Conservation (phyloP, 2,329 filamentous ascomycete genomes). For the Botrytis aclada region DNA sequence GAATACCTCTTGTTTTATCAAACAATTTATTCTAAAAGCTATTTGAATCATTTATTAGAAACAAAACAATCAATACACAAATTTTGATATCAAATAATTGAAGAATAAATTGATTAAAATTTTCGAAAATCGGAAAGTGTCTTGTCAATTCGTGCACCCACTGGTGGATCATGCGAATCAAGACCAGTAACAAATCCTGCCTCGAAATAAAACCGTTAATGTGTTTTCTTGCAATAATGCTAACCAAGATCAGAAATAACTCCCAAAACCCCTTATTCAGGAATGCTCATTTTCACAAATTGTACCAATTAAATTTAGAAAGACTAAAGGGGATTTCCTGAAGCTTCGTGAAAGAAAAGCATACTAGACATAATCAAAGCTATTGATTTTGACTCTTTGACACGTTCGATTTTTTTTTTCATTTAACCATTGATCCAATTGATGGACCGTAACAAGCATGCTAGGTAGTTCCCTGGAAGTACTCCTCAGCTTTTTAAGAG, state of each 20-base stretch:
- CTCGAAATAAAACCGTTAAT: neutral
- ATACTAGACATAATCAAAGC: too few species aligned
- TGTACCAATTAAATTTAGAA: neutral
- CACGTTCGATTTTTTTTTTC: neutral
- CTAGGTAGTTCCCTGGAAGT: neutral
- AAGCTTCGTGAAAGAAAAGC: neutral
- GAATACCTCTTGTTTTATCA: too few species aligned
- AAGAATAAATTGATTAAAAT: too few species aligned
- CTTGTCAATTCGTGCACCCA: too few species aligned
- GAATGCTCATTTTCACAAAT: neutral
- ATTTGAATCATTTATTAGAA: too few species aligned
- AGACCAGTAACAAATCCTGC: neutral
- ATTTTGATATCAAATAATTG: too few species aligned
- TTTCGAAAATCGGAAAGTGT: too few species aligned
- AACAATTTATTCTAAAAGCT: too few species aligned
- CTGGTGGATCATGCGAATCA: too few species aligned
- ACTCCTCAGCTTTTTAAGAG: neutral
- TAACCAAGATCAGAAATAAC: neutral
- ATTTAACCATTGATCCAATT: neutral
- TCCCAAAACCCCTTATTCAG: neutral
- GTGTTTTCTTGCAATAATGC: neutral
- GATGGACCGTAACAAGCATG: neutral
- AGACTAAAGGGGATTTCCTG: neutral
- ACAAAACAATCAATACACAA: too few species aligned
- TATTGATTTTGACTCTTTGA: neutral